Evolutionary conservation across 345 rosid genomes (phyloP).

Genomic region (Erysimum cheiranthoides): DNA sequence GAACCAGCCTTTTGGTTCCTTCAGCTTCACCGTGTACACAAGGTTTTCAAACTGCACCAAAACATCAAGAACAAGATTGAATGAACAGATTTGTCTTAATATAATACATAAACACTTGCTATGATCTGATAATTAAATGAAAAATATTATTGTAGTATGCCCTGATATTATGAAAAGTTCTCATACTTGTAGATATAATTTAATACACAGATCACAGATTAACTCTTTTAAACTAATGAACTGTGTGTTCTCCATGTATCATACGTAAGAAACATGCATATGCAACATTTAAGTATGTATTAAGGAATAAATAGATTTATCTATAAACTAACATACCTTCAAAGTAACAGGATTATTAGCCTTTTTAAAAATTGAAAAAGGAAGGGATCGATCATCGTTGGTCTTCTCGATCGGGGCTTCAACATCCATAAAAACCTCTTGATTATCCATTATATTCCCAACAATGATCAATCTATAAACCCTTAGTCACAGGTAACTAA

Average conservation of each 20-base stretch:
- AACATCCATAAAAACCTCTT: constrained; percentile 40
- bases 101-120: not conserved
- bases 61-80: constrained; percentile 23
- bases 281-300: not conserved
- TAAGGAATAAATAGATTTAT: not conserved
- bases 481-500: constrained; percentile 1
- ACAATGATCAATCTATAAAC: constrained; percentile 19
- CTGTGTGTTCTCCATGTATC: constrained; percentile 6
- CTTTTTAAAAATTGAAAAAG: constrained; percentile 45
- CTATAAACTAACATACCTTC: constrained; percentile 40
- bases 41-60: constrained; percentile 61
- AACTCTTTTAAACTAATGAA: constrained; percentile 14
- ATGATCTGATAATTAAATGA: not conserved
- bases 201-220: constrained; percentile 8
- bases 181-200: too few relatives aligned
- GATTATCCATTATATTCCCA: constrained; percentile 36
- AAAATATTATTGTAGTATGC: not conserved
- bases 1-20: constrained; percentile 35
- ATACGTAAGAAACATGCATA: not conserved
- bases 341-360: constrained; percentile 52
- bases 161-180: not conserved
- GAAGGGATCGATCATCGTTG: constrained; percentile 29
- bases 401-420: constrained; percentile 46
- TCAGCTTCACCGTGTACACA: constrained; percentile 50
- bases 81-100: not conserved